phyloP scores from a whole-genome alignment of 2,329 filamentous ascomycete species.

The Tolypocladium album region DNA sequence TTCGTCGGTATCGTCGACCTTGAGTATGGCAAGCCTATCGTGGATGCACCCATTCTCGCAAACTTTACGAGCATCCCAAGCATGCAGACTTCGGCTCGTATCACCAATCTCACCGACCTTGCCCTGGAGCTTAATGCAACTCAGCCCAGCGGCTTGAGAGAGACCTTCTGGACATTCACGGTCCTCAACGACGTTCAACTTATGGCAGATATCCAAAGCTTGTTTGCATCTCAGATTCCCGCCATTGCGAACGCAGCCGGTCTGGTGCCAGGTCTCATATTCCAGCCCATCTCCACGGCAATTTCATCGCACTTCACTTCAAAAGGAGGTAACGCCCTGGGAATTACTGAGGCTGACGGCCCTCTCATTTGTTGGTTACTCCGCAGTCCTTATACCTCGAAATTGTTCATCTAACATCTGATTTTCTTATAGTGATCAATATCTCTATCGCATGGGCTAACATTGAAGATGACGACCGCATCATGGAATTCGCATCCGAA shows the following conservation, averaged over 20 bases:
- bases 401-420: neutral
- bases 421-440: neutral
- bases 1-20: neutral
- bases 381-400: accelerated
- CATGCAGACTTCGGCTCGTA: neutral
- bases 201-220: neutral
- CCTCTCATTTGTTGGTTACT: neutral
- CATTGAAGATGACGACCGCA: neutral
- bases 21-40: neutral
- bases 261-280: neutral
- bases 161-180: neutral
- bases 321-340: neutral
- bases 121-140: neutral
- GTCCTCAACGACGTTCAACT: neutral
- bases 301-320: neutral
- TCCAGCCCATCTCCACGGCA: neutral
- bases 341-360: neutral
- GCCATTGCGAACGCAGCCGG: neutral
- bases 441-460: neutral
- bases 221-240: neutral
- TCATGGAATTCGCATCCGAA: neutral
- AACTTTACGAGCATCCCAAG: neutral
- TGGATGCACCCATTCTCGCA: neutral
- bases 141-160: neutral
- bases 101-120: neutral